Evolutionary conservation across 1,284 basidiomycete species (phyloP), one percentile per base, ranked within the genome.

Genomic region (Ceratobasidium sp.): DNA sequence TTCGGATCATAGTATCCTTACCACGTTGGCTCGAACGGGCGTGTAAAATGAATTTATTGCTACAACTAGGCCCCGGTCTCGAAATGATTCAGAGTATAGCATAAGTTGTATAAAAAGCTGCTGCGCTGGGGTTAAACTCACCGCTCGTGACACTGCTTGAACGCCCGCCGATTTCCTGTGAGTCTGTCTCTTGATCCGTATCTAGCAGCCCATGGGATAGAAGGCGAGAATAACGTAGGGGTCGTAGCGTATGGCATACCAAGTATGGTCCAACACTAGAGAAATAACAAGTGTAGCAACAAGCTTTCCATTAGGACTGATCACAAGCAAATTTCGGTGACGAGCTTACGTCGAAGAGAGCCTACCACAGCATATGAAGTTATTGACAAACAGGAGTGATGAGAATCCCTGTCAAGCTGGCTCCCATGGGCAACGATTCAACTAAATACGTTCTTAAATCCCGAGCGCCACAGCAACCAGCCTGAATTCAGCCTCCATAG

Each of bases 241-340:
- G 5, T 33, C 3, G 30, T 33, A 4, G 12, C 3, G 1, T 28
- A 18, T 42, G 5, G 23, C 63, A 9, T 28, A 66, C 63, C 63
- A 21, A 66, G 33, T 11, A 66, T 66, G 1, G 63, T 66, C 11
- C 63, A 66, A 25, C 49, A 66, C 63, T 66, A 23, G 16, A 28
- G 11, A 38, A 14, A 21, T 33, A 51, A 25, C 4, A 51, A n/a
- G 16, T 23, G n/a, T 25, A 3, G 42, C 12, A 23, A 30, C 44
- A 8, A 18, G n/a, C 16, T 6, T 3, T 3, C 30, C 2, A 33
- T 33, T 33, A 33, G 30, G 6, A 33, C 30, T 6, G 30, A 6
- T 33, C 30, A 33, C 30, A 33, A 33, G 30, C 30, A 33, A 33
- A 33, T 33, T 33, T 33, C 30, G n/a, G 14, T 23, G 11, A 64